Percentiles rank a stretch among this genome's conserved stretches.
phyloP scores from a whole-genome alignment of 306 rosid species.

The Senna siamea region DNA sequence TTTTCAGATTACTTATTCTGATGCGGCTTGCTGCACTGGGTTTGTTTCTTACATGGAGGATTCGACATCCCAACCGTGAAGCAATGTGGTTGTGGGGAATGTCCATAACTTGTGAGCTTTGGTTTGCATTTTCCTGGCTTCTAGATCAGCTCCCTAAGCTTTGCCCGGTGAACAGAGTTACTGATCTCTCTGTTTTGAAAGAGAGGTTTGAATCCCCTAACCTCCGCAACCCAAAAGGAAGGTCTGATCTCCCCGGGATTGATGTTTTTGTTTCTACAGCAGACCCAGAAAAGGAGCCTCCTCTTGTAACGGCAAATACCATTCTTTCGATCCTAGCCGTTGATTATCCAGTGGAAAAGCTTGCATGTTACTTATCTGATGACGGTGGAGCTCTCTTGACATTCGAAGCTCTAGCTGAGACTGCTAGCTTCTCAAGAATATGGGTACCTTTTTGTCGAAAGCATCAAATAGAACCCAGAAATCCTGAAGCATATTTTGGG shows the following conservation, averaged over 20 bases:
- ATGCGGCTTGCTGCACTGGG: slow-evolving; percentile 74
- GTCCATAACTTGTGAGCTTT: slow-evolving; percentile 78
- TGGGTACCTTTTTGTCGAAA: slow-evolving; percentile 91
- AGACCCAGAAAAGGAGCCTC: slow-evolving; percentile 90
- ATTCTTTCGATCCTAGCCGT: slow-evolving; percentile 85
- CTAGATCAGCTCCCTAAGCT: slow-evolving; percentile 89
- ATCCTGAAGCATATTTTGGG: slow-evolving; percentile 84
- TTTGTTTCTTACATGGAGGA: slow-evolving; percentile 80
- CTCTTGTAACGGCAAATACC: slow-evolving; percentile 85
- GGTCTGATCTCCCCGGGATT: slow-evolving; percentile 85
- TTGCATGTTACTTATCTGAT: slow-evolving; percentile 86
- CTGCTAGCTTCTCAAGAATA: slow-evolving; percentile 75
- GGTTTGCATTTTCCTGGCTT: slow-evolving; percentile 91
- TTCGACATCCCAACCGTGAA: slow-evolving; percentile 74
- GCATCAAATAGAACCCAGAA: slow-evolving; percentile 73
- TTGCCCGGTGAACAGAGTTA: slow-evolving; percentile 78
- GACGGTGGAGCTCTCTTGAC: slow-evolving; percentile 86
- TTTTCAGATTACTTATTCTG: slow-evolving; percentile 65
- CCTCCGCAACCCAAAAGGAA: slow-evolving; percentile 79
- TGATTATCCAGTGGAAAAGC: slow-evolving; percentile 81
- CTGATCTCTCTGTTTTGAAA: slow-evolving; percentile 75
- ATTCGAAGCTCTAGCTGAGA: slow-evolving; percentile 86
- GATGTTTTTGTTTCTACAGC: slow-evolving; percentile 90
- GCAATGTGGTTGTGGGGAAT: slow-evolving; percentile 93
- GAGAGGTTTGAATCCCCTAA: slow-evolving; percentile 76